phyloP scores from a whole-genome alignment of 352 stramenopile species.

The Globisporangium nagaii region DNA sequence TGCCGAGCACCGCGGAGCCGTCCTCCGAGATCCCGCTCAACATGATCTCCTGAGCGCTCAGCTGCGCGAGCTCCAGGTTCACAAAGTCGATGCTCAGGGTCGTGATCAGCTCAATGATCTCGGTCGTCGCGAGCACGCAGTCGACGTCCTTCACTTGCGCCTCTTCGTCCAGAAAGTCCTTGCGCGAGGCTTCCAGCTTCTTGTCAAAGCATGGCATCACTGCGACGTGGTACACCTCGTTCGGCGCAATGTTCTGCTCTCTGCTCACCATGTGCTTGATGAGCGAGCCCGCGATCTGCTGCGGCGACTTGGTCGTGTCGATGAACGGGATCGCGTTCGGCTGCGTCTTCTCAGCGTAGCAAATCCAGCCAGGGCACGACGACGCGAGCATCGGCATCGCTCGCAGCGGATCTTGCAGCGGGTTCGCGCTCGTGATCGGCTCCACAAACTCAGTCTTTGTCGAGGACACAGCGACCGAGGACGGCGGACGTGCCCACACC shows the following conservation, averaged over 20 bases:
- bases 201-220: slow-evolving; percentile 99
- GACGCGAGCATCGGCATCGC: slow-evolving; percentile 93
- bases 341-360: slow-evolving; percentile 96
- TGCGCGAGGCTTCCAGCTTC: slow-evolving; percentile 96
- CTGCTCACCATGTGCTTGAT: slow-evolving; percentile 70
- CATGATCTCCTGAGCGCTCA: slow-evolving; percentile 60
- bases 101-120: slow-evolving; percentile 72
- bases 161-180: slow-evolving; percentile 73
- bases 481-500: slow-evolving; percentile 52
- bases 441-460: slow-evolving; percentile 67
- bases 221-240: slow-evolving; percentile 91
- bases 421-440: slow-evolving; percentile 34
- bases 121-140: slow-evolving; percentile 89
- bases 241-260: slow-evolving; percentile 41
- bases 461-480: slow-evolving; percentile 63
- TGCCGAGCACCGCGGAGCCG: slow-evolving; percentile 45
- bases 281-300: slow-evolving; percentile 90
- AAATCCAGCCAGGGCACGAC: slow-evolving; percentile 96
- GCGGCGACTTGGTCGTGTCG: slow-evolving; percentile 92
- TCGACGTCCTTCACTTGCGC: slow-evolving; percentile 89
- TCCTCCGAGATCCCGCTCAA: slow-evolving; percentile 68
- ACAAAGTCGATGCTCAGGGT: slow-evolving; percentile 57
- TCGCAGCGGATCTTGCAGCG: slow-evolving; percentile 53
- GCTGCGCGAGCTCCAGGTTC: slow-evolving; percentile 50
- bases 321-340: slow-evolving; percentile 94